Base-by-base conservation (phyloP, 2,329 filamentous ascomycete genomes). In the Epicoccum sorghinum region DNA sequence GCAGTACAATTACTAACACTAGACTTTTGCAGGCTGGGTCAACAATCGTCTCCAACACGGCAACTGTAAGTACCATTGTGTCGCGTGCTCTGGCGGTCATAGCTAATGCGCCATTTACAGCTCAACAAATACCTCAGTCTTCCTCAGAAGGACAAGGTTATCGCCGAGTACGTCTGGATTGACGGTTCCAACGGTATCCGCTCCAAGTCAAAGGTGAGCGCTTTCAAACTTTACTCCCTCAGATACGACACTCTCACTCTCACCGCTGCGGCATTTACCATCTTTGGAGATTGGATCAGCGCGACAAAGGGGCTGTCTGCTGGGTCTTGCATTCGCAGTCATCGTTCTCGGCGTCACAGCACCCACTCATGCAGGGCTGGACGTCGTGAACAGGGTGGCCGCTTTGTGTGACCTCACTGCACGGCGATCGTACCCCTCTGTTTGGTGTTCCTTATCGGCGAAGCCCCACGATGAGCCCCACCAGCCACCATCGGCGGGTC, bases 121-220 rank as follows among this genome's bases (percentile, higher is more conserved):
- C 87, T 97, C 78, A 82, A 89, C 78, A 97, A 97, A 80, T 98
- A 93, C 85, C 86, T 95, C 80, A 83, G 83, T 73, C 90, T 98
- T 71, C 89, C 92, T 77, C 93, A 98, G 83, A 90, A 89, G 78
- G 93, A 92, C 77, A 82, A 81, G 69, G 83, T 96, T 75, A 95
- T 96, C 79, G 93, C 92, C 74, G 93, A 97, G 82, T 97, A 97
- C 81, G 87, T 97, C 83, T 97, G 93, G 93, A 89, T 97, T 76
- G 93, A 97, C 74, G 83, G 89, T 64, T 79, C 81, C 64, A 92
- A 93, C 76, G 88, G 89, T 72, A 85, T 90, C 68, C 92, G 95
- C 72, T 96, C 92, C 76, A 99, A 98, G 84, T 93, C 90, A 75
- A 96, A 92, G 85, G 93, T 97, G 83, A 83, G 91, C 62, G 53